Evolutionary conservation across 345 rosid genomes (phyloP), one percentile per base, ranked within the genome.

Genomic region (Hibiscus trionum): DNA sequence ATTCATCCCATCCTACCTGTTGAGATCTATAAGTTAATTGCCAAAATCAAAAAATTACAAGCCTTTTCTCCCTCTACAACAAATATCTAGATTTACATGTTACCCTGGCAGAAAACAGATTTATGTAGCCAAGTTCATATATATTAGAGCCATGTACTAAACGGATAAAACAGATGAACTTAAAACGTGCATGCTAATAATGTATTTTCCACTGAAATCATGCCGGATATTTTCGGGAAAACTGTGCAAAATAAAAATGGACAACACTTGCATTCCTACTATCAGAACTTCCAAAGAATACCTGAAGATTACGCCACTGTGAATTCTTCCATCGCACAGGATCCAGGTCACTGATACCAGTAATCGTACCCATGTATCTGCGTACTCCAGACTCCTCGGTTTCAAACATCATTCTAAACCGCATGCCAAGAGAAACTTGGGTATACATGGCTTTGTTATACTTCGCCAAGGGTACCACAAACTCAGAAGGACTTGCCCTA

Each of bases 231-330:
- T 6, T 58, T 71, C 16, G 7, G 44, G 4, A 16, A 24, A 16
- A 2, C 16, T 11, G 16, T 26, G 24, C 26, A 46, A 46, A 46
- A 27, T 5, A 26, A 29, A 5, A 49, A 72, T 24, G 16, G 31
- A 15, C 62, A 12, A 10, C 59, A 60, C 6, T 27, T 46, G 5
- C 0, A 60, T 15, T 61, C 27, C 29, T 60, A 72, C 61, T 26
- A 11, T n/a, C 58, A 17, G 11, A 24, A 63, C 27, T 17, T 65
- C 24, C 61, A 72, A 66, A 57, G 37, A 26, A 35, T 85, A 94
- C 98, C 99, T 95, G 99, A 79, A 95, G 93, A 84, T 87, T 95
- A 69, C 97, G 94, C 99, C 98, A 92, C 73, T 92, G 98, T 53
- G 99, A 95, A 77, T 71, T 82, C 81, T 92, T 95, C 99, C 97